Evolutionary conservation across 495 filamentous ascomycete species (phyloP), one percentile per base, ranked within the genome.

Genomic region (Daldinia loculata): DNA sequence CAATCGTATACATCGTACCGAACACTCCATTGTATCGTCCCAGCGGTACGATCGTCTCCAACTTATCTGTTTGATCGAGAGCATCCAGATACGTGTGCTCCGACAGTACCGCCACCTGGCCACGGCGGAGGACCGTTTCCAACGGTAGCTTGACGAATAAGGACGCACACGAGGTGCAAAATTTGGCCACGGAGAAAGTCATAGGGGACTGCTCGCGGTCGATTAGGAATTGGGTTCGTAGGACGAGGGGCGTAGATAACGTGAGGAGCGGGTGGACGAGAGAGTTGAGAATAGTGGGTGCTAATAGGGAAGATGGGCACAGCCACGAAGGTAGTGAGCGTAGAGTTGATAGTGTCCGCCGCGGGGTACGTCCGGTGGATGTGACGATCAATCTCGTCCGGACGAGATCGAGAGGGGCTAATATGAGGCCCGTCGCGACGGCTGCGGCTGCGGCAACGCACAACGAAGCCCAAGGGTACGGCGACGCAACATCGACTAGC

Each of bases 311-410:
- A 2, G 88, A 74, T 3, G 92, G 91, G 69, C 93, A 90, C 19
- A 89, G 81, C 79, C 91, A 90, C 53, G 90, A 92, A 1, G 94
- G 92, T 36, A 98, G 88, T 14, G 87, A 82, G 52, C 90, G 89
- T 51, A 97, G 85, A 43, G 89, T 89, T 6, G 90, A 86, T 36
- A 95, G 81, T 6, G 94, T 88, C 6, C 91, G 91, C 56, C 92
- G 88, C 6, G 93, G 89, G 17, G 84, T 86, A 48, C 89, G 88
- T 22, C 88, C 89, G 14, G 89, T 90, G 4, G 94, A 89, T 0
- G 93, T 97, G 48, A 97, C 83, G 69, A 97, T 91, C 29, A 98
- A 89, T 83, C 92, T 88, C 48, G 95, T 98, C 56, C 96, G 90
- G 19, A 97, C 88, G 24, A 95, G 89, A 73, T 99, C 95, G 53